Percentiles rank a stretch among this genome's conserved stretches.
Evolutionary conservation across 2,329 filamentous ascomycete species (phyloP).

Genomic region (Hortaea sp.): DNA sequence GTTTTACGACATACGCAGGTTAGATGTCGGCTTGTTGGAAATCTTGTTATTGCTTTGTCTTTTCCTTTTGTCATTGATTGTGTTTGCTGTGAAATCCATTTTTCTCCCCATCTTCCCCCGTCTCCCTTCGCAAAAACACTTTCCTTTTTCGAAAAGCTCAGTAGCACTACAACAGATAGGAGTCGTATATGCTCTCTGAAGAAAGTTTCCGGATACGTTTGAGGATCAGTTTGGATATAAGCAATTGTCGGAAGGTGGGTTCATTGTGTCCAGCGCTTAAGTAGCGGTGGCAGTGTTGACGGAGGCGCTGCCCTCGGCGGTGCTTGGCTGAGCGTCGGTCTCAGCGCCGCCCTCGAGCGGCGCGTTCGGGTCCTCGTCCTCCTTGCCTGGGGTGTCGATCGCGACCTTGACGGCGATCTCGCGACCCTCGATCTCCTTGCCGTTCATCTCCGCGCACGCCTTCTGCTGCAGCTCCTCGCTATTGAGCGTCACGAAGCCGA

Average conservation of each 20-base stretch:
- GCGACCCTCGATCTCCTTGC: slow-evolving; percentile 96
- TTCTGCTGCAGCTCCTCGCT: slow-evolving; percentile 96
- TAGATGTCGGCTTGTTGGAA: background rate
- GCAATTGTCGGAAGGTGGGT: background rate
- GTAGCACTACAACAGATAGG: background rate
- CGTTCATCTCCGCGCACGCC: slow-evolving; percentile 97
- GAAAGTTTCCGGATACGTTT: background rate
- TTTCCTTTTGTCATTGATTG: background rate
- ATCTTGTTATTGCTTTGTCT: background rate
- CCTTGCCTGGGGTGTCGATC: slow-evolving; percentile 98
- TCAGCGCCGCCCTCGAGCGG: slow-evolving; percentile 31
- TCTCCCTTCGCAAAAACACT: background rate
- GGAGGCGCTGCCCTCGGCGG: slow-evolving; percentile 26
- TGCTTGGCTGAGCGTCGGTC: slow-evolving; percentile 22
- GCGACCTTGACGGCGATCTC: slow-evolving; percentile 99
- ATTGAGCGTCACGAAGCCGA: slow-evolving; percentile 92
- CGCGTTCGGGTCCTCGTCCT: slow-evolving; percentile 60
- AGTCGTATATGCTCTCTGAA: background rate
- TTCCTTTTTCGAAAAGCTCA: background rate
- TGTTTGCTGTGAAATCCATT: too few relatives aligned
- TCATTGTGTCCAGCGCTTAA: slow-evolving; percentile 1
- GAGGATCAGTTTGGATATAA: background rate
- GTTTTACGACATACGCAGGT: background rate
- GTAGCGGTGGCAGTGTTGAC: slow-evolving; percentile 19
- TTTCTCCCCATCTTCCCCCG: background rate